A percentile compares a stretch with the other conserved stretches of the same genome.
Evolutionary conservation across 2,329 filamentous ascomycete species (phyloP).

Genomic region (Arthrobotrys sphaeroides): DNA sequence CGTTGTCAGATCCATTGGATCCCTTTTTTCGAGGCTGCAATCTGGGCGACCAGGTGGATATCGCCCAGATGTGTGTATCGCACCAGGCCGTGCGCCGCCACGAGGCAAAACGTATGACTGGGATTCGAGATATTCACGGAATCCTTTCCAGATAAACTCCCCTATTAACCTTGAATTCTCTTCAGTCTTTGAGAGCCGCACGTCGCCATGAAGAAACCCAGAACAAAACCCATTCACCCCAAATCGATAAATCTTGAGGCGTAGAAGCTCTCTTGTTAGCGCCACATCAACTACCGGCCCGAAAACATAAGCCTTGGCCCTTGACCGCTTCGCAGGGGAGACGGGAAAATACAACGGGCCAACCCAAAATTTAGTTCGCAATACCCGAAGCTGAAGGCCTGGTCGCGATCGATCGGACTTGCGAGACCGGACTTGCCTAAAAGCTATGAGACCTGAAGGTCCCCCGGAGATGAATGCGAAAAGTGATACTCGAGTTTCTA

Average conservation of each 20-base stretch:
- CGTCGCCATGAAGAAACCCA: background rate
- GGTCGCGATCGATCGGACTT: too few species aligned
- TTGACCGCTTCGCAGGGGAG: too few species aligned
- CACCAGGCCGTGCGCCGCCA: background rate
- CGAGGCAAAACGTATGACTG: background rate
- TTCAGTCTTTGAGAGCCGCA: background rate
- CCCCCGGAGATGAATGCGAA: background rate
- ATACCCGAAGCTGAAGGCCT: too few species aligned
- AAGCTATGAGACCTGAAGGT: slow-evolving; percentile 1
- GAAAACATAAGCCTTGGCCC: background rate
- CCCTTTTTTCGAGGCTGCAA: background rate
- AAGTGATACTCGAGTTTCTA: background rate
- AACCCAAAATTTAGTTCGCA: too few species aligned
- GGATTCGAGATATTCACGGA: background rate
- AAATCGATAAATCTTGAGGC: background rate
- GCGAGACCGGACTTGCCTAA: background rate
- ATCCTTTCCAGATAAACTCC: background rate
- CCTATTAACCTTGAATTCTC: background rate
- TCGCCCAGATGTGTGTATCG: background rate
- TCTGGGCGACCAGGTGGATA: background rate
- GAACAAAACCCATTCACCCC: background rate
- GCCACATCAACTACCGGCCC: background rate
- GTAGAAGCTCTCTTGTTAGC: background rate
- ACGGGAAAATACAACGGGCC: slow-evolving; percentile 2
- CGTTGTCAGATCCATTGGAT: background rate